Conservation (phyloP, 148 eudicot species). For the Rhododendron henanense region DNA sequence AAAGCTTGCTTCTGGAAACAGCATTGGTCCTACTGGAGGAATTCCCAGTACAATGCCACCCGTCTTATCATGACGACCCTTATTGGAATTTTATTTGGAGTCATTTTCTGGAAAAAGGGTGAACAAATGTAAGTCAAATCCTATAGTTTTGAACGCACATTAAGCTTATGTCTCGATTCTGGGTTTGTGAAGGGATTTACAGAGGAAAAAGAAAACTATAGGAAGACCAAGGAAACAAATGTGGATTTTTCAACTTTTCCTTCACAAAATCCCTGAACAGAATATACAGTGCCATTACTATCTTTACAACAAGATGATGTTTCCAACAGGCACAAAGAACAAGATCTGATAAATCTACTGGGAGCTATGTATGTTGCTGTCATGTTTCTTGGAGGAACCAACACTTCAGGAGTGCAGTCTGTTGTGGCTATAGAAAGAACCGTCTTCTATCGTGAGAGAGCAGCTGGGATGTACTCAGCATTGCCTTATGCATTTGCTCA, state of each 20-base stretch:
- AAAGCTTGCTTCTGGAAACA: constrained; percentile 61
- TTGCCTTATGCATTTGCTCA: constrained; percentile 55
- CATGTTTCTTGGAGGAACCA: constrained; percentile 48
- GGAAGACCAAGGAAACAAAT: not conserved
- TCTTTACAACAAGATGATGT: not conserved
- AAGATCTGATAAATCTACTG: constrained; percentile 39
- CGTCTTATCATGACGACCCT: constrained; percentile 37
- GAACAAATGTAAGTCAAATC: constrained; percentile 27
- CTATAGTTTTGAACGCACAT: not conserved
- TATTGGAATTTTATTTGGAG: constrained; percentile 44
- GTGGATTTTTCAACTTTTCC: not conserved
- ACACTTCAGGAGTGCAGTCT: constrained; percentile 36
- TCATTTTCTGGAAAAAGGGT: constrained; percentile 49
- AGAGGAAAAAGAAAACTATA: not conserved
- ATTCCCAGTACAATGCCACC: constrained; percentile 41
- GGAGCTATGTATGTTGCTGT: constrained; percentile 46
- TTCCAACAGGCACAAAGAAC: constrained; percentile 34
- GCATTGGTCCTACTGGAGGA: constrained; percentile 47
- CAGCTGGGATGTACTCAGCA: constrained; percentile 53
- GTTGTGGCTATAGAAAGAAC: constrained; percentile 49
- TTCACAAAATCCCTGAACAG: not conserved
- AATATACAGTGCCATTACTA: not conserved
- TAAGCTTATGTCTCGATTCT: not conserved
- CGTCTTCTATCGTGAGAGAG: constrained; percentile 51
- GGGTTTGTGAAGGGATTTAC: not conserved